Evolutionary conservation across 257 asterid species (phyloP).

Genomic region (Agastache rugosa): DNA sequence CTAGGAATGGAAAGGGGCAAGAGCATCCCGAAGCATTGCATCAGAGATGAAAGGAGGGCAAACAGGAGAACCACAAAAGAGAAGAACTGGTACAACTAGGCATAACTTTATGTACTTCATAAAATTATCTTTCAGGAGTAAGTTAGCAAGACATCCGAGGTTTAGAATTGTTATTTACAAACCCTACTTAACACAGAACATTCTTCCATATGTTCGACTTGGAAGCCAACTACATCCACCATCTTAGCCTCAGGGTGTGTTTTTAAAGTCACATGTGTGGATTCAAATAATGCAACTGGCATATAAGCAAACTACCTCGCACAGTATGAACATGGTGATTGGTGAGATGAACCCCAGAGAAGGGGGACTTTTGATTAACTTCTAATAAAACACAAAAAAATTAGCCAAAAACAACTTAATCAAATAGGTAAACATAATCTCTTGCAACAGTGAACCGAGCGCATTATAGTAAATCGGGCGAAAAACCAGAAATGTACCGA

Average conservation of each 20-base stretch:
- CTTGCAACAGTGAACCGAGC: not conserved
- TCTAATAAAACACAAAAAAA: not conserved
- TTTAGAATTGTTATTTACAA: not conserved
- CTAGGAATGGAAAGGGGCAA: not conserved
- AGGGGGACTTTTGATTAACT: not conserved
- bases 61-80: not conserved
- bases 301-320: not conserved
- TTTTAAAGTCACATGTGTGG: not conserved
- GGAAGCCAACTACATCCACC: conserved; percentile 2
- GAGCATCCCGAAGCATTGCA: not conserved
- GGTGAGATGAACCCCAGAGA: not conserved
- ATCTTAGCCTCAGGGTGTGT: not conserved
- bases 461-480: not conserved
- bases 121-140: not conserved
- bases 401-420: not conserved
- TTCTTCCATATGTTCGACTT: conserved; percentile 2
- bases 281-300: conserved; percentile 16
- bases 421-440: not conserved
- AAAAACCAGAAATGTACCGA: not conserved
- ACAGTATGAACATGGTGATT: not conserved
- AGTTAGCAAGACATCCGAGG: not conserved
- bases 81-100: conserved; percentile 3
- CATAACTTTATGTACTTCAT: not conserved
- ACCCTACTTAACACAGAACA: not conserved
- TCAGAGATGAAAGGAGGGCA: not conserved